Base-by-base conservation (phyloP, 176 grass and related monocot genomes). In the Musa troglodytarum region DNA sequence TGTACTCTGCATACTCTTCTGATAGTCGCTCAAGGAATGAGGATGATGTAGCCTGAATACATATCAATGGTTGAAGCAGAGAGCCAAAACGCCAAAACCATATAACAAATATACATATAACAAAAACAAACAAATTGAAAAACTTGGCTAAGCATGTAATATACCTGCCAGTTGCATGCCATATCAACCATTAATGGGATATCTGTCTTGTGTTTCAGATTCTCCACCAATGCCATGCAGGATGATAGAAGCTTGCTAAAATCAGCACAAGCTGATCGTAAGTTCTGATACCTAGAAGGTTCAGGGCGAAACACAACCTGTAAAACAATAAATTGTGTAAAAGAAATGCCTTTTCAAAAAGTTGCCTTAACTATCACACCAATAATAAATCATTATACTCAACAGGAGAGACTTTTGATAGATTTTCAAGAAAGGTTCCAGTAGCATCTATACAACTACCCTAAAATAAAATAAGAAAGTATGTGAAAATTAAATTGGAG, bases 101-200 rank as follows among this genome's bases (percentile, higher is more conserved):
- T 62, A 5, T 51, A 28, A 55, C 22, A 22, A 22, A 53, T 21
- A 22, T 20, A 28, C 25, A 25, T 26, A 34, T 8, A 26, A 22
- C 9, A 74, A 16, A 57, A 56, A 57, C 64, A 78, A 54, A 81
- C 49, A 50, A 79, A 52, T 65, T 15, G 29, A 69, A 85, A 83
- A 52, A 63, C 57, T 68, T 68, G 52, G 50, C 23, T 54, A 72
- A 64, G 0, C 43, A 76, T 77, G 62, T 76, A 76, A 6, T 17
- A 63, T 73, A 96, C 89, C 92, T 96, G 93, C 85, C 93, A 96
- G 79, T 86, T 92, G 77, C 87, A 92, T 21, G 86, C 79, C 78
- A 78, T 84, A 62, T 89, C 85, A 76, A 85, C 72, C 72, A 84
- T 83, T 69, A 85, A 80, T 75, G 83, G 81, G 14, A 79, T 83